Conservation (phyloP, 441 rosid genomes). For the Euphorbia celastroides region DNA sequence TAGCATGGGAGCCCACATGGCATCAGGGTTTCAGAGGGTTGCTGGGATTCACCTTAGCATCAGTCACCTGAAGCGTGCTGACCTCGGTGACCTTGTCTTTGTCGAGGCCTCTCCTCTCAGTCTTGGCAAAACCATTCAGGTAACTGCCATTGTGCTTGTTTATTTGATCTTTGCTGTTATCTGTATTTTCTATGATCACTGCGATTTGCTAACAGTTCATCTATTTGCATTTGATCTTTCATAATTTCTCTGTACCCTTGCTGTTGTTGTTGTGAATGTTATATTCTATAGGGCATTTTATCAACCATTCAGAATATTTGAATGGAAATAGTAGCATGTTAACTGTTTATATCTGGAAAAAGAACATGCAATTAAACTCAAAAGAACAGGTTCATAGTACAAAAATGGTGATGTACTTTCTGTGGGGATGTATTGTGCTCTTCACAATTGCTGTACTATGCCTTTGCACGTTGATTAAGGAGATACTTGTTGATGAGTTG, state of each 20-base stretch:
- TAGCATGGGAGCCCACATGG: constrained; percentile 86
- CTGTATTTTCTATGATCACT: background rate
- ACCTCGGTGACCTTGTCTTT: constrained; percentile 56
- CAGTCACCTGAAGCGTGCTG: constrained; percentile 67
- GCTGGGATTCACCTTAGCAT: constrained; percentile 86
- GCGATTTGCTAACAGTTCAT: background rate
- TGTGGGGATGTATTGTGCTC: background rate
- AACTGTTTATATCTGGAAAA: background rate
- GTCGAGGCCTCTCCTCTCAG: constrained; percentile 80
- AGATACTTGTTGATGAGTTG: background rate
- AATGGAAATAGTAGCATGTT: background rate
- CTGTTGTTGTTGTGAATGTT: background rate
- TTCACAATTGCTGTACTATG: background rate
- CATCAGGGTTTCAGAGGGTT: constrained; percentile 66
- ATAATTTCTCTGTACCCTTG: background rate
- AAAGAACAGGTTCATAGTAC: background rate
- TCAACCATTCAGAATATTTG: no score
- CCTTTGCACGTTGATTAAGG: background rate
- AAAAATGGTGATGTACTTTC: no score
- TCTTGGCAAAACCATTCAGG: constrained; percentile 74
- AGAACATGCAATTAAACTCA: background rate
- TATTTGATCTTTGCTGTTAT: background rate
- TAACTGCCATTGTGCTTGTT: background rate
- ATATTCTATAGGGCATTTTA: background rate
- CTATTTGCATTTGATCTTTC: background rate